phyloP scores from a whole-genome alignment of 177 flowering plant species.

The Vitis hybrid region DNA sequence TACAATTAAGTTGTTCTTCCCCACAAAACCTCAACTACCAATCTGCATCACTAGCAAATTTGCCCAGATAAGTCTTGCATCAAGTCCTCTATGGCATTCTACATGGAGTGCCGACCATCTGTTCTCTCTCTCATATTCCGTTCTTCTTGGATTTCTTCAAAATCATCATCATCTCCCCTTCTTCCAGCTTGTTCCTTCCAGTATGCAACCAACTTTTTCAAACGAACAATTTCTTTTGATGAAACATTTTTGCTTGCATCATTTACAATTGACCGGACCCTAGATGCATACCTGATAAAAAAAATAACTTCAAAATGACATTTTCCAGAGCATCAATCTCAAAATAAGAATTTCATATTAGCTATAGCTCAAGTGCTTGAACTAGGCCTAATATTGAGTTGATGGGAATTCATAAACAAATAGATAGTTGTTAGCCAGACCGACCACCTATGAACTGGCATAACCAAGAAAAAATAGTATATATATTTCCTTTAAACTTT shows the following conservation, averaged over 20 bases:
- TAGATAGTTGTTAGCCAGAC: no score
- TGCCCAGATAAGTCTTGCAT: neutral
- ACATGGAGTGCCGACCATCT: constrained; percentile 59
- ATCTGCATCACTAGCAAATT: no score
- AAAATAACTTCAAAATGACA: constrained; percentile 3
- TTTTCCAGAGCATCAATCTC: neutral
- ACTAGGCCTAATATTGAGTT: no score
- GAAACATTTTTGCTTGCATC: constrained; percentile 93
- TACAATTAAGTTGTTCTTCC: no score
- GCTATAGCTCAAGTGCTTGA: no score
- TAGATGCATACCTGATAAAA: constrained; percentile 82
- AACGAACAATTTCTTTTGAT: constrained; percentile 84
- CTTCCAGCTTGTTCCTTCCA: constrained; percentile 98
- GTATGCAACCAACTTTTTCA: constrained; percentile 81
- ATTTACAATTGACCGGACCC: constrained; percentile 94
- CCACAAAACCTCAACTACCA: no score
- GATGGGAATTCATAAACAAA: no score
- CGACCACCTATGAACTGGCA: no score
- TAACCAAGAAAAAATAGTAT: no score
- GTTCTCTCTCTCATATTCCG: constrained; percentile 41
- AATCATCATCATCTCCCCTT: constrained; percentile 76
- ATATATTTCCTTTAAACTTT: no score
- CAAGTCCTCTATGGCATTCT: constrained; percentile 1
- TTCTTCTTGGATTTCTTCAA: constrained; percentile 86
- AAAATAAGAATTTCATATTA: neutral